A percentile compares a stretch with the other conserved stretches of the same genome.
Evolutionary conservation across 2,329 filamentous ascomycete species (phyloP).

Genomic region (Pestalotiopsis sp.): DNA sequence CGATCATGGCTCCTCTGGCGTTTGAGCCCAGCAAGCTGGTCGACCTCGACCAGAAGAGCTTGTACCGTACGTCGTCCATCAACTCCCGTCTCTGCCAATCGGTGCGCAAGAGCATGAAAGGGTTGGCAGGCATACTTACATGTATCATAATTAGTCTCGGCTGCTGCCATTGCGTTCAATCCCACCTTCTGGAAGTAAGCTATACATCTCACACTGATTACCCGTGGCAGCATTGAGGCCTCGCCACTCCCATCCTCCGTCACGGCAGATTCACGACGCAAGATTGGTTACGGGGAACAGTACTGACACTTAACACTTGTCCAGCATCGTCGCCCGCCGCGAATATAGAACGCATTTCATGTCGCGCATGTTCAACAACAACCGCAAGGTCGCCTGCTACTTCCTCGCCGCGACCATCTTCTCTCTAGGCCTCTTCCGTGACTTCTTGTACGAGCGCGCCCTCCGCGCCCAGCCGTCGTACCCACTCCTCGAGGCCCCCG

Average conservation of each 20-base stretch:
- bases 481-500: slow-evolving; percentile 66
- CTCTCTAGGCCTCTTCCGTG: slow-evolving; percentile 84
- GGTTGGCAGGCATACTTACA: not conserved
- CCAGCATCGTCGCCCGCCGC: slow-evolving; percentile 80
- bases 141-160: slow-evolving; percentile 64
- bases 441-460: slow-evolving; percentile 84
- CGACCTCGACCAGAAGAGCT: slow-evolving; percentile 68
- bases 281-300: not conserved
- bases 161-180: slow-evolving; percentile 85
- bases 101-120: not conserved
- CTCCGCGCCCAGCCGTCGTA: slow-evolving; percentile 76
- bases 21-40: slow-evolving; percentile 49
- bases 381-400: slow-evolving; percentile 82
- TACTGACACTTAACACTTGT: slow-evolving; percentile 37
- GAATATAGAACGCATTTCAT: slow-evolving; percentile 92
- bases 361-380: slow-evolving; percentile 83
- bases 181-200: slow-evolving; percentile 99
- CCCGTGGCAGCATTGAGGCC: not conserved
- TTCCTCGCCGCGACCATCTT: slow-evolving; percentile 88
- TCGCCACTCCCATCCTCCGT: not conserved
- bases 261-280: not conserved
- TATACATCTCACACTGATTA: not conserved
- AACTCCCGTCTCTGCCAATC: not conserved
- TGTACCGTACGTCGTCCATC: slow-evolving; percentile 57
- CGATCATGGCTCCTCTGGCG: slow-evolving; percentile 40